These are phyloP conservation scores for Hygrocybe coccinea DNA, from an alignment of 768 basidiomycete genomes.

Conservation along the genomic window DNA sequence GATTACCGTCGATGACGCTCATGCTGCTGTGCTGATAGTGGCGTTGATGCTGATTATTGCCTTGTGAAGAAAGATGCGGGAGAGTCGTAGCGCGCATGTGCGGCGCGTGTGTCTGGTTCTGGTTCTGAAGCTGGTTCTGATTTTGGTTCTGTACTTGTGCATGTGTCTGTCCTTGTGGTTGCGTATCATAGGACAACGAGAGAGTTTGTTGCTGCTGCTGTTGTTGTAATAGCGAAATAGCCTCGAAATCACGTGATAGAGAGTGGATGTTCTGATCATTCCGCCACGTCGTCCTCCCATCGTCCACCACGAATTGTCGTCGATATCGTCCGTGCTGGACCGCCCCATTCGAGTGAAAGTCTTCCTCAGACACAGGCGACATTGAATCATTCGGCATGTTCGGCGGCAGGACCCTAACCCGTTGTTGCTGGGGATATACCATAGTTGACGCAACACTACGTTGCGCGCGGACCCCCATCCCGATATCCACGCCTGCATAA, in stretches of 20 bases:
- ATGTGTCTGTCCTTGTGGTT: background rate
- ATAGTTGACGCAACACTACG: conserved; percentile 3
- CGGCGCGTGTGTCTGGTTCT: conserved; percentile 21
- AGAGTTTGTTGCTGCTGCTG: conserved; percentile 9
- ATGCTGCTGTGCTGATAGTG: conserved; percentile 48
- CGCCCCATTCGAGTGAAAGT: background rate
- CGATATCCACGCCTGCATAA: background rate
- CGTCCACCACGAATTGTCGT: background rate
- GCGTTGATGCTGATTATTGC: conserved; percentile 27
- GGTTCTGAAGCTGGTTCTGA: conserved; percentile 20
- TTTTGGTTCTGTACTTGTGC: conserved; percentile 11
- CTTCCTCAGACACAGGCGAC: conserved; percentile 3
- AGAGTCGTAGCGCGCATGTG: conserved; percentile 45
- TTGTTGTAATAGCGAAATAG: conserved; percentile 11
- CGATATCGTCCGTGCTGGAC: background rate
- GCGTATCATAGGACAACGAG: background rate
- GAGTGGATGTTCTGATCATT: conserved; percentile 21
- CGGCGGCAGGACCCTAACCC: conserved; percentile 1
- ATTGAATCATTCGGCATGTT: background rate
- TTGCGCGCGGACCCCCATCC: conserved; percentile 13
- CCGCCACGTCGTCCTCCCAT: background rate
- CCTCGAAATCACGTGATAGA: conserved; percentile 8
- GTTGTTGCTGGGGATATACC: conserved; percentile 2
- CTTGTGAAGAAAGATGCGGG: conserved; percentile 35
- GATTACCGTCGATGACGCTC: conserved; percentile 31